phyloP scores from a whole-genome alignment of 1,284 basidiomycete genomes.

The Veloboletus limbatus region DNA sequence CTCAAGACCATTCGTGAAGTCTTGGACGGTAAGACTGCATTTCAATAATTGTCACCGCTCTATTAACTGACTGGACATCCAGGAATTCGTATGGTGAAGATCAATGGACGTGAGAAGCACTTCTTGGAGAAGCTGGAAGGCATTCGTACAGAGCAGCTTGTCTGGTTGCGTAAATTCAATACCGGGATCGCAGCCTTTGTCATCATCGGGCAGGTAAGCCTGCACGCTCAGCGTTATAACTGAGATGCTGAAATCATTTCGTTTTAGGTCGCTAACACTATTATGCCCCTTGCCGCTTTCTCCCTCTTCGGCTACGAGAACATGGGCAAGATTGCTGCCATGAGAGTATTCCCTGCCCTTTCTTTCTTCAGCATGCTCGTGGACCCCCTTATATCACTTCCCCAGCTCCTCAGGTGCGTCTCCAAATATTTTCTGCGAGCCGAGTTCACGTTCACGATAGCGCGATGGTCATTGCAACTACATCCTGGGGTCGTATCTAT shows the following conservation, averaged over 20 bases:
- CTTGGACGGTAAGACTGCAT: conserved; percentile 20
- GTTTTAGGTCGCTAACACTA: conserved; percentile 25
- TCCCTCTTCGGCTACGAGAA: conserved; percentile 30
- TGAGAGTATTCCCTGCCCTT: conserved; percentile 29
- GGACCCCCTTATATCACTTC: conserved; percentile 30
- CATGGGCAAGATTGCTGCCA: conserved; percentile 22
- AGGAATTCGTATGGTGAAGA: conserved; percentile 29
- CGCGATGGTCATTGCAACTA: conserved; percentile 36
- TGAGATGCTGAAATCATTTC: conserved; percentile 2
- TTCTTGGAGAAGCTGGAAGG: conserved; percentile 24
- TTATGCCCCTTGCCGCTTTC: conserved; percentile 33
- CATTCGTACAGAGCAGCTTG: conserved; percentile 26
- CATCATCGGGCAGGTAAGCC: conserved; percentile 24
- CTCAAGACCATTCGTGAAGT: conserved; percentile 30
- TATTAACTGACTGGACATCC: background rate
- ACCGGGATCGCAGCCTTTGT: conserved; percentile 27
- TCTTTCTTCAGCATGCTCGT: conserved; percentile 34
- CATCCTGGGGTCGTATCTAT: conserved; percentile 32
- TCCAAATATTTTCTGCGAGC: background rate
- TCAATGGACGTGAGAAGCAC: conserved; percentile 25
- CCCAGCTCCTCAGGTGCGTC: conserved; percentile 27
- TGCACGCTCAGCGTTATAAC: background rate
- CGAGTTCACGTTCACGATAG: conserved; percentile 11
- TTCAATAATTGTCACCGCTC: background rate
- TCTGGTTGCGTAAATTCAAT: conserved; percentile 31